Evolutionary conservation across 768 basidiomycete species (phyloP), one percentile per base, ranked within the genome.

Genomic region (Cubamyces lactineus): DNA sequence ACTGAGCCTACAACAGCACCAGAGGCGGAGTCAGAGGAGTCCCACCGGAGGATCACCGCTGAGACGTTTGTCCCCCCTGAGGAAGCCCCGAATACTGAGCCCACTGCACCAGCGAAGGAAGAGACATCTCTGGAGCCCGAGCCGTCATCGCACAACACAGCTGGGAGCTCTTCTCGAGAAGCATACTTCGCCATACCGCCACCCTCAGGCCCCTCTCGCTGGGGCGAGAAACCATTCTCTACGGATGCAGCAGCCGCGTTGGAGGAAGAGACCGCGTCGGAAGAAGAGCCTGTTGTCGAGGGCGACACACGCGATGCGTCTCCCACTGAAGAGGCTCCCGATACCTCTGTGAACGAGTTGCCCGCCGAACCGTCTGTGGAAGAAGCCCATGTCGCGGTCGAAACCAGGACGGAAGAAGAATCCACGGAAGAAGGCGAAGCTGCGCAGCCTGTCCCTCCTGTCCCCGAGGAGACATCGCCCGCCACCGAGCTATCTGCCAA

Each of bases 321-420:
- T 15, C 19, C 47, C 7, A 5, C 56, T n/a, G 62, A 63, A 15
- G 49, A 48, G 30, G 1, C 53, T 3, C 40, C 60, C 5, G 46
- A 17, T 16, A 7, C 39, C 2, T 19, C 40, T 15, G 19, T 39
- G 19, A 23, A 53, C 8, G 53, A 53, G 24, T 21, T 13, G 5
- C 23, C 45, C 17, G 30, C 45, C n/a, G 30, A 46, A 9, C 55
- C 55, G 11, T 16, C 51, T 11, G 8, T 40, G 1, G 51, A 53
- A 7, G 58, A 52, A 41, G 45, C 60, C 24, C 53, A 40, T 13
- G 23, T 38, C n/a, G 53, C 45, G 6, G 24, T 23, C 23, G 53
- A 54, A 12, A 28, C 26, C 3, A 41, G 21, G 50, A 19, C 24
- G 28, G 49, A 17, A 24, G 61, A 52, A 40, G 42, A 2, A 11